phyloP scores from a whole-genome alignment of 148 eudicot genomes.

The Chenopodium suecicum region DNA sequence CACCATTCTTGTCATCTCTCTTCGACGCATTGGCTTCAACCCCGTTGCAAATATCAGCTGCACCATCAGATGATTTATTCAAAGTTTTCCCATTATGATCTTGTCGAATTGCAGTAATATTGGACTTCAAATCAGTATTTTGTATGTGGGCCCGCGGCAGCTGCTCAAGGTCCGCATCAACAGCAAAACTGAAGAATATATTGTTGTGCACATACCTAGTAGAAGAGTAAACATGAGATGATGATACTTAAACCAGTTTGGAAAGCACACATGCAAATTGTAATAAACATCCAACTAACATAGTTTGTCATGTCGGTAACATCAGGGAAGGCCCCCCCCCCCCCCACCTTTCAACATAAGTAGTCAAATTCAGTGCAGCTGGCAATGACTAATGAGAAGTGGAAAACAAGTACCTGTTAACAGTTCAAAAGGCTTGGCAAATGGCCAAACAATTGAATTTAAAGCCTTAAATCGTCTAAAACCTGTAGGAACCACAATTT shows the following conservation, averaged over 20 bases:
- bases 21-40: slow-evolving; percentile 35
- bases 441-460: background rate
- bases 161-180: slow-evolving; percentile 91
- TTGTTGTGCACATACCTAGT: slow-evolving; percentile 99
- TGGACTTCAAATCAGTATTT: slow-evolving; percentile 39
- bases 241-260: background rate
- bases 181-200: slow-evolving; percentile 99
- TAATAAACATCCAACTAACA: background rate
- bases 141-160: slow-evolving; percentile 48
- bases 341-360: background rate
- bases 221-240: slow-evolving; percentile 20
- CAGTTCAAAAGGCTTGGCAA: background rate
- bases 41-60: slow-evolving; percentile 36
- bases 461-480: background rate
- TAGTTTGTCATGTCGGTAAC: background rate
- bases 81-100: slow-evolving; percentile 33
- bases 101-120: slow-evolving; percentile 21
- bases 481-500: background rate
- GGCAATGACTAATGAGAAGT: background rate
- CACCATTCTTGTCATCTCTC: slow-evolving; percentile 38
- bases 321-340: too few species aligned
- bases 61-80: slow-evolving; percentile 34
- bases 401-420: background rate
- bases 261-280: background rate
- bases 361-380: background rate